Conservation (phyloP, 345 rosid species). For the Lenwebbia sp. region DNA sequence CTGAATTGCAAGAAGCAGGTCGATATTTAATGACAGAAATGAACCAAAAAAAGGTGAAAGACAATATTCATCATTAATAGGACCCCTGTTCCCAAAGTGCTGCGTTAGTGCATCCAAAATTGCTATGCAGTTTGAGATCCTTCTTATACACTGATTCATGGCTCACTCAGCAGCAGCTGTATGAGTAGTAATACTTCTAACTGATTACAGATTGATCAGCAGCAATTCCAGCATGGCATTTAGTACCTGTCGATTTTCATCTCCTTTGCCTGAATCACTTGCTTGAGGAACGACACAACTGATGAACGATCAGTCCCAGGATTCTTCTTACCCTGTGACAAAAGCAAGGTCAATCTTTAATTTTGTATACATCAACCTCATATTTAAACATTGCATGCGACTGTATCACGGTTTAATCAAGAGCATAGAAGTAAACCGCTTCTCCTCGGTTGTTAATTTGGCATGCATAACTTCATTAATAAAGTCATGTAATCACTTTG, state of each 20-base stretch:
- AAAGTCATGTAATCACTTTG: not conserved
- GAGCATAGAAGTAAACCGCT: not conserved
- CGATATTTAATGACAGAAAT: not conserved
- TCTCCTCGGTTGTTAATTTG: not conserved
- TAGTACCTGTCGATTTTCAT: conserved; percentile 85
- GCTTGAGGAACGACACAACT: conserved; percentile 45
- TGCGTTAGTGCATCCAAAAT: not conserved
- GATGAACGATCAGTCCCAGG: conserved; percentile 66
- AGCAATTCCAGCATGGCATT: not conserved
- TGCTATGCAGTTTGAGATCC: not conserved
- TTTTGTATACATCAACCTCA: not conserved
- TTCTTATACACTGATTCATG: not conserved
- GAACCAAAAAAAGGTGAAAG: not conserved
- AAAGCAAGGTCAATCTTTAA: not conserved
- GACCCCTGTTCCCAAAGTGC: not conserved
- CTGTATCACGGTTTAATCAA: not conserved
- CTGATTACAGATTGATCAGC: not conserved
- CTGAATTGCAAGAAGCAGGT: conserved; percentile 16
- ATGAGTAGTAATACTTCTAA: not conserved
- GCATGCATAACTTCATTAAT: not conserved
- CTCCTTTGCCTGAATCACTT: conserved; percentile 61
- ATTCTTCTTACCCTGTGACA: conserved; percentile 82
- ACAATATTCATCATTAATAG: not conserved
- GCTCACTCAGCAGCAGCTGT: not conserved
- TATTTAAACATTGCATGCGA: not conserved